Conservation (phyloP, 495 filamentous ascomycete species). For the Aspergillus incahuasiensis region DNA sequence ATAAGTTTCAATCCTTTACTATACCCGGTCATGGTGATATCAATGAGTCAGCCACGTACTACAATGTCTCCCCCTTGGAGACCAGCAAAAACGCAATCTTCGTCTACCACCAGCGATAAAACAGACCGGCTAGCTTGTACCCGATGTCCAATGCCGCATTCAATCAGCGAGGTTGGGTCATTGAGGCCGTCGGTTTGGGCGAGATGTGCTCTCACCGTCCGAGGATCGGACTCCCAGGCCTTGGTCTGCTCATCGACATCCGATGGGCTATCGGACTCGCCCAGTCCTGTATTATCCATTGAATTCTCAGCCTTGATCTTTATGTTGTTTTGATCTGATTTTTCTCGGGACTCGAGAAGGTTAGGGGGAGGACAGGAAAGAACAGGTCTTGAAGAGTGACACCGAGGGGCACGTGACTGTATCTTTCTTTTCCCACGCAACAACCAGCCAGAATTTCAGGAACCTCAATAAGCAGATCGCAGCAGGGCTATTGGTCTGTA, state of each 20-base stretch:
- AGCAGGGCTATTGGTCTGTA: background rate
- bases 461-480: background rate
- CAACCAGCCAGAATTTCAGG: background rate
- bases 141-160: conserved; percentile 45
- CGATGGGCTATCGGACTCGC: conserved; percentile 36
- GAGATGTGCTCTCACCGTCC: conserved; percentile 17
- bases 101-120: conserved; percentile 42
- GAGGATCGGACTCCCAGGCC: conserved; percentile 36
- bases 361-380: background rate
- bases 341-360: background rate
- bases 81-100: conserved; percentile 61
- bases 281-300: conserved; percentile 34
- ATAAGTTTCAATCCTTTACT: background rate
- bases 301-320: conserved; percentile 20
- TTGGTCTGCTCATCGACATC: conserved; percentile 40
- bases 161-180: conserved; percentile 1
- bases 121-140: conserved; percentile 45
- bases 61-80: conserved; percentile 89
- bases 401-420: conserved; percentile 9
- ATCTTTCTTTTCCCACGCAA: background rate
- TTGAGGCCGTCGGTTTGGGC: conserved; percentile 9
- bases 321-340: background rate
- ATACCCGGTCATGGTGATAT: background rate
- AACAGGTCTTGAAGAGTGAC: background rate
- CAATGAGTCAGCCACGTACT: conserved; percentile 35